Percentiles rank a stretch among this genome's conserved stretches.
These are phyloP conservation scores for Chlorella sp. DNA, from an alignment of 139 green algal species.

Conservation along the genomic window DNA sequence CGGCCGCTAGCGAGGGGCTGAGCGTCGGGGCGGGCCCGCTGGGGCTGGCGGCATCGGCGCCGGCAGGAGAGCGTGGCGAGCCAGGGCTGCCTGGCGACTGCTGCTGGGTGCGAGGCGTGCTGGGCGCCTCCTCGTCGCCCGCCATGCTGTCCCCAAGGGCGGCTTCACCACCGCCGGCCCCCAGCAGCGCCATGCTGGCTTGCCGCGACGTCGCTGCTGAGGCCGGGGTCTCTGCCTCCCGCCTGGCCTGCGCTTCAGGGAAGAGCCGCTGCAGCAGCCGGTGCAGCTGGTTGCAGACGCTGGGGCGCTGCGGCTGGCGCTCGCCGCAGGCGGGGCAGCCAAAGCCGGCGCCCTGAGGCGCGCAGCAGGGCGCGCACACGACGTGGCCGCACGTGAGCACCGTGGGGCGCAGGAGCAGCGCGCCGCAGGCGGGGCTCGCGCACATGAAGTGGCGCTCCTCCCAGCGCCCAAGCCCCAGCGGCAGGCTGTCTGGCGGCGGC, in stretches of 20 bases:
- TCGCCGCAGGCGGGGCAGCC: not conserved
- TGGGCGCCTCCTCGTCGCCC: not conserved
- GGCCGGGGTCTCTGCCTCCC: not conserved
- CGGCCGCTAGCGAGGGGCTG: constrained; percentile 11
- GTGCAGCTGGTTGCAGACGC: no score
- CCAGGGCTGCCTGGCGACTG: not conserved
- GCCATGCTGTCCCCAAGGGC: not conserved
- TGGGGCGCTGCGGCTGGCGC: not conserved
- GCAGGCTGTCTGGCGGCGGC: not conserved
- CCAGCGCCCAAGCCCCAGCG: constrained; percentile 1
- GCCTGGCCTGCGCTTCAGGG: not conserved
- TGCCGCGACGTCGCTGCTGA: not conserved
- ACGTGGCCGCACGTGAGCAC: constrained; percentile 51
- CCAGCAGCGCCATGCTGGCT: constrained; percentile 30
- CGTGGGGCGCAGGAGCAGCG: constrained; percentile 35
- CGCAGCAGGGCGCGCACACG: constrained; percentile 30
- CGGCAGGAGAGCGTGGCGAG: not conserved
- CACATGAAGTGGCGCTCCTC: constrained; percentile 29
- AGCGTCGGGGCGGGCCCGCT: constrained; percentile 1
- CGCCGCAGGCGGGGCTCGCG: constrained; percentile 17
- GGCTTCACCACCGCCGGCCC: not conserved
- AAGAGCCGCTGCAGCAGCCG: not conserved
- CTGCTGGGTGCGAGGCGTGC: not conserved
- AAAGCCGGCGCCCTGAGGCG: not conserved
- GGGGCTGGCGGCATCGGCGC: not conserved